Conservation (phyloP, 2,329 filamentous ascomycete genomes). For the Calonectria multiphialidica region DNA sequence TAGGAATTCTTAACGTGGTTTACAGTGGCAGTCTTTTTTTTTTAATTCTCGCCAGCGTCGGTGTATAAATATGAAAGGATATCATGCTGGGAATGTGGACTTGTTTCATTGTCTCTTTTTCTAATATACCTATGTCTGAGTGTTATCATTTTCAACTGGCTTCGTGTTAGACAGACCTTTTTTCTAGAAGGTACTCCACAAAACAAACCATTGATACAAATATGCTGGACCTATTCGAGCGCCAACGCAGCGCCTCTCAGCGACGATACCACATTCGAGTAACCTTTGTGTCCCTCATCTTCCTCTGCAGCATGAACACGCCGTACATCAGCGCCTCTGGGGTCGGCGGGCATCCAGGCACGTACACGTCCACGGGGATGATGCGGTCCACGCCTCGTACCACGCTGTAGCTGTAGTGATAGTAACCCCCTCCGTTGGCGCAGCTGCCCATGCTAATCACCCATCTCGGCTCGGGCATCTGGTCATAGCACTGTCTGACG, state of each 20-base stretch:
- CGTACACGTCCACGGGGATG: constrained; percentile 76
- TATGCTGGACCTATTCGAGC: too few species aligned
- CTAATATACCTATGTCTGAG: neutral
- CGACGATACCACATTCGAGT: constrained; percentile 63
- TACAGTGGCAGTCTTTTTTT: neutral
- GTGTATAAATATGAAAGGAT: neutral
- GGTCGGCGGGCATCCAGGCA: constrained; percentile 71
- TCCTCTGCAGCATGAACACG: constrained; percentile 77
- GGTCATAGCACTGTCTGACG: constrained; percentile 73
- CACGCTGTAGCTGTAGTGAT: constrained; percentile 79
- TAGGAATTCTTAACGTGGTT: constrained; percentile 1
- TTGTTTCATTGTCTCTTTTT: neutral
- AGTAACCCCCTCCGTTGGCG: constrained; percentile 80
- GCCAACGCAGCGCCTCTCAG: neutral
- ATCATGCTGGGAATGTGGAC: neutral
- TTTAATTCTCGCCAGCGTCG: neutral
- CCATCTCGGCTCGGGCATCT: constrained; percentile 76
- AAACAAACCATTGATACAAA: neutral
- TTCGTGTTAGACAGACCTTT: neutral
- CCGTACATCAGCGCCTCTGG: constrained; percentile 63
- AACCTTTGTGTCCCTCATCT: constrained; percentile 68
- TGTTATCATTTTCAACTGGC: neutral
- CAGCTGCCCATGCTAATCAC: constrained; percentile 78
- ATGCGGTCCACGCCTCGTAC: constrained; percentile 74
- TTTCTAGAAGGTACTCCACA: neutral